These are phyloP conservation scores for Endoconidiophora polonica DNA, from an alignment of 2,329 filamentous ascomycete species.

Conservation along the genomic window DNA sequence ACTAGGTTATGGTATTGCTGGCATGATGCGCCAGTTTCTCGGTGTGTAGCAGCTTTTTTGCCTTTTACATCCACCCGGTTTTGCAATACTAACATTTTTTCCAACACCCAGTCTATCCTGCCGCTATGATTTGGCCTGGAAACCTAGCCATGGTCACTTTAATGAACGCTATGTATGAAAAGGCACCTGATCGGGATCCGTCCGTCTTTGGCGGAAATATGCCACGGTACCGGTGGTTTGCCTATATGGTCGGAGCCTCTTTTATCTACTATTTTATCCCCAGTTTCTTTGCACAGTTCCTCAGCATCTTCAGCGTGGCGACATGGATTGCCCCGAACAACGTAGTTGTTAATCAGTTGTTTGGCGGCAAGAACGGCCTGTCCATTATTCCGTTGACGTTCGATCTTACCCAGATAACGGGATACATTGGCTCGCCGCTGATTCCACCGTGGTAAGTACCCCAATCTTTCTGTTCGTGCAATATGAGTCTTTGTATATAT, in stretches of 20 bases:
- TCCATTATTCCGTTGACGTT: conserved; percentile 57
- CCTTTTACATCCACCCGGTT: neutral
- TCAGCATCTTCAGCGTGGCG: conserved; percentile 53
- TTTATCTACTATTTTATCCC: conserved; percentile 56
- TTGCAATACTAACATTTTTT: neutral
- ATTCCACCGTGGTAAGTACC: conserved; percentile 46
- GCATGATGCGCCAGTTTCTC: conserved; percentile 48
- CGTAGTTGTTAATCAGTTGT: conserved; percentile 53
- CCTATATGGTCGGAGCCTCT: conserved; percentile 36
- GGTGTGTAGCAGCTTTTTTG: conserved; percentile 22
- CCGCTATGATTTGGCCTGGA: conserved; percentile 59
- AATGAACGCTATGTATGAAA: conserved; percentile 58
- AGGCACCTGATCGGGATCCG: conserved; percentile 30
- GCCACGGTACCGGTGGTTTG: conserved; percentile 49
- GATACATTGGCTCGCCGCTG: conserved; percentile 50
- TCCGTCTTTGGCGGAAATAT: conserved; percentile 45
- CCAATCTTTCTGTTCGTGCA: neutral
- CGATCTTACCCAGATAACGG: conserved; percentile 59
- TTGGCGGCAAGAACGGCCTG: conserved; percentile 51
- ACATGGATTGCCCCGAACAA: conserved; percentile 59
- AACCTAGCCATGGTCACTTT: conserved; percentile 50
- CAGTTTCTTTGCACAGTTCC: conserved; percentile 49
- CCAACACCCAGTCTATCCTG: conserved; percentile 35
- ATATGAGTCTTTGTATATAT: neutral
- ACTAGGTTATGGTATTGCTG: conserved; percentile 52